Conservation (phyloP, 1,284 basidiomycete species). For the Boletus semigastroideus region DNA sequence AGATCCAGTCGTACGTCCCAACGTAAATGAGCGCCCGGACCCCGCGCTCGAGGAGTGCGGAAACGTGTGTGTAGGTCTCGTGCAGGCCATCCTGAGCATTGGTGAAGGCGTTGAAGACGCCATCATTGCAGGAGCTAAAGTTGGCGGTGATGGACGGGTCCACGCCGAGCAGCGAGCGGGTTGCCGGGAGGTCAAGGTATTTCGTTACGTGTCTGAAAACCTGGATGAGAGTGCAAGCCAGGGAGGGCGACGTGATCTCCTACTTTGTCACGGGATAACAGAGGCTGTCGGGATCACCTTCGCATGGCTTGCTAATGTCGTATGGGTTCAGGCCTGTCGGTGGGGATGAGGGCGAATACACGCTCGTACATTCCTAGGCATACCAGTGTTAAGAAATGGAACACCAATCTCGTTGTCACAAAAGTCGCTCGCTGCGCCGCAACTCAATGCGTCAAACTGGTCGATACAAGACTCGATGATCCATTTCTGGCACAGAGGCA, state of each 20-base stretch:
- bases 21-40: constrained; percentile 75
- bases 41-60: constrained; percentile 71
- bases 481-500: constrained; percentile 52
- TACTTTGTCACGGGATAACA: constrained; percentile 54
- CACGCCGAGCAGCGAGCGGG: constrained; percentile 61
- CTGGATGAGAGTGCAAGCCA: background rate
- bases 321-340: constrained; percentile 37
- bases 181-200: constrained; percentile 44
- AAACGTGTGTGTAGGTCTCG: constrained; percentile 55
- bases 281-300: constrained; percentile 31
- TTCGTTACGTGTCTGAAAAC: constrained; percentile 43
- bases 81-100: constrained; percentile 41
- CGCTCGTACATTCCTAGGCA: background rate
- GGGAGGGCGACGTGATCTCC: constrained; percentile 1
- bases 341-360: constrained; percentile 20
- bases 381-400: constrained; percentile 40
- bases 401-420: constrained; percentile 39
- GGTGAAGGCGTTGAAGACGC: constrained; percentile 36
- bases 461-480: constrained; percentile 40
- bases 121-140: constrained; percentile 48
- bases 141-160: constrained; percentile 39
- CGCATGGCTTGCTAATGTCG: constrained; percentile 63
- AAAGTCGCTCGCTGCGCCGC: constrained; percentile 40
- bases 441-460: constrained; percentile 51
- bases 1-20: constrained; percentile 72